These are phyloP conservation scores for Cyclotella cryptica DNA, from an alignment of 108 stramenopile species.

Conservation along the genomic window DNA sequence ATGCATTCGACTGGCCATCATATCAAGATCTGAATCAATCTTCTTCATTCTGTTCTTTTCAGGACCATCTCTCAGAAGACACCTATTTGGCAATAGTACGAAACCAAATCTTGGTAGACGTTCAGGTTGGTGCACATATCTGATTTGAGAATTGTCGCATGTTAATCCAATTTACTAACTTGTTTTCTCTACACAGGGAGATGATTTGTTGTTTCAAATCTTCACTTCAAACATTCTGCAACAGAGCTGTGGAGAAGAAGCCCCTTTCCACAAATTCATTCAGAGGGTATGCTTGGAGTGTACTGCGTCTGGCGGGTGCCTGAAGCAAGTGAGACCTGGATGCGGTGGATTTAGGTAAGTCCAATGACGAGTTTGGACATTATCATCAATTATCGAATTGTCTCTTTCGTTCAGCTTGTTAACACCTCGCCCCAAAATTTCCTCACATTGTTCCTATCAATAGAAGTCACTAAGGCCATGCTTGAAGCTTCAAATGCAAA, in stretches of 20 bases:
- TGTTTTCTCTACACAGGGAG: constrained; percentile 33
- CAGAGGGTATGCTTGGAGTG: constrained; percentile 87
- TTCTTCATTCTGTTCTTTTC: neutral
- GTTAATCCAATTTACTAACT: no score
- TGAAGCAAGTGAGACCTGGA: constrained; percentile 70
- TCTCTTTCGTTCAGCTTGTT: neutral
- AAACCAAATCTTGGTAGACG: constrained; percentile 89
- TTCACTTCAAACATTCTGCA: constrained; percentile 88
- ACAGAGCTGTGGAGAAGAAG: constrained; percentile 70
- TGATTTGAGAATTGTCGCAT: no score
- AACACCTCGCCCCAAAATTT: constrained; percentile 83
- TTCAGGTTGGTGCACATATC: constrained; percentile 70
- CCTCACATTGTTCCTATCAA: constrained; percentile 86
- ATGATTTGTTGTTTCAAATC: constrained; percentile 88
- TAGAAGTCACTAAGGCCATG: constrained; percentile 90
- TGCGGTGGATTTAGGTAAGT: constrained; percentile 86
- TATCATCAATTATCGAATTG: neutral
- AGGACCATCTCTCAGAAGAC: constrained; percentile 71
- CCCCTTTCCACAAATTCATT: constrained; percentile 92
- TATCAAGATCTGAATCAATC: no score
- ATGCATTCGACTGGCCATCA: no score
- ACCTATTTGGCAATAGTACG: constrained; percentile 81
- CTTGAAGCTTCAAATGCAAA: constrained; percentile 68
- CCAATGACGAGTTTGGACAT: no score
- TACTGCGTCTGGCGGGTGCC: constrained; percentile 64